These are phyloP conservation scores for Sinapis alba DNA, from an alignment of 441 rosid species.

Conservation along the genomic window DNA sequence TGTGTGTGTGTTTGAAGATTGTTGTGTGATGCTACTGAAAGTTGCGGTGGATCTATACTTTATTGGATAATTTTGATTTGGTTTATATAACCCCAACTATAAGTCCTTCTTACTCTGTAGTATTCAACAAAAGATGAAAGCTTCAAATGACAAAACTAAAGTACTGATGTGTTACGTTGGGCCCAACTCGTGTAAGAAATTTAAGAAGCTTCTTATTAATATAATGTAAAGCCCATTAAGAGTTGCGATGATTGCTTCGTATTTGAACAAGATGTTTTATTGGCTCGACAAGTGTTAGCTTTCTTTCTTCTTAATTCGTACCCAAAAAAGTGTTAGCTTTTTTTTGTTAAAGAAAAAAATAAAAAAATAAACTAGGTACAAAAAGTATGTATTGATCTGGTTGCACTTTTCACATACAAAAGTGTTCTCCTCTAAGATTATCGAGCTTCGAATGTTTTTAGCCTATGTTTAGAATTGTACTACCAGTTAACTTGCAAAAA, in stretches of 20 bases:
- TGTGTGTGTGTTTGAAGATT: neutral
- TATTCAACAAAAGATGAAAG: neutral
- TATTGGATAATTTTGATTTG: neutral
- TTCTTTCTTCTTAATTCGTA: no score
- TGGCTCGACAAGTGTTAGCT: no score
- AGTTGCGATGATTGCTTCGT: neutral
- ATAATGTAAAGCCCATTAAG: neutral
- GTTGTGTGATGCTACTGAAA: neutral
- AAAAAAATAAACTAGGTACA: no score
- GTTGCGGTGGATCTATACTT: neutral
- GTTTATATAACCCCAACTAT: no score
- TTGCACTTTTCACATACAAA: no score
- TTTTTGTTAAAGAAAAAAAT: no score
- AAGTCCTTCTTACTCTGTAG: neutral
- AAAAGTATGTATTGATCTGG: no score
- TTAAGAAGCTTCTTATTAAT: no score
- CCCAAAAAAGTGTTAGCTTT: no score
- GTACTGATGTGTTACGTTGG: neutral
- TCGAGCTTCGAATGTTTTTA: no score
- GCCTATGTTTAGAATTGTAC: neutral
- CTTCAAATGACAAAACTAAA: neutral
- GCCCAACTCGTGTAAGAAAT: neutral
- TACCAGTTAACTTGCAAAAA: neutral
- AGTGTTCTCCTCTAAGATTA: no score
- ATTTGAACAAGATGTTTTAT: no score